phyloP scores from a whole-genome alignment of 495 filamentous ascomycete species.

The Aspergillus asperescens region DNA sequence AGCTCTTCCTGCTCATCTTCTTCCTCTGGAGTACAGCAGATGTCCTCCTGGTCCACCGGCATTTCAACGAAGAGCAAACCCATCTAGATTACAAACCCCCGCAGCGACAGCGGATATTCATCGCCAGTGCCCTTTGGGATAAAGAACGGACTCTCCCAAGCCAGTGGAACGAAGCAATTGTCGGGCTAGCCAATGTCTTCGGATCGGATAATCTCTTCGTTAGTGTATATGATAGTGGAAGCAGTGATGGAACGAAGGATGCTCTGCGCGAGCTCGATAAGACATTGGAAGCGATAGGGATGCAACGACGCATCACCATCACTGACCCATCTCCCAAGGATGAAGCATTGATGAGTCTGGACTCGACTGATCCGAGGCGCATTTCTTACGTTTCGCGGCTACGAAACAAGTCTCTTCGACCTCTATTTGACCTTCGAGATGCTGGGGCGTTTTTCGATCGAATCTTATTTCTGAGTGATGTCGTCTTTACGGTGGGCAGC shows the following conservation, averaged over 20 bases:
- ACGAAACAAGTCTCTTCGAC: slow-evolving; percentile 53
- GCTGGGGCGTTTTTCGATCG: slow-evolving; percentile 57
- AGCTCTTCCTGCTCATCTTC: not conserved
- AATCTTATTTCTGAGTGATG: slow-evolving; percentile 70
- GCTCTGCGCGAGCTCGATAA: slow-evolving; percentile 56
- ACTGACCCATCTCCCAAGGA: slow-evolving; percentile 52
- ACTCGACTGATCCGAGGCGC: slow-evolving; percentile 47
- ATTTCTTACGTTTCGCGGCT: slow-evolving; percentile 64
- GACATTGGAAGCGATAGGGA: slow-evolving; percentile 47
- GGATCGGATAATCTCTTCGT: slow-evolving; percentile 66
- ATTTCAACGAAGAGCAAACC: not conserved
- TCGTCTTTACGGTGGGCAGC: slow-evolving; percentile 59
- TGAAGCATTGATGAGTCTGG: slow-evolving; percentile 34
- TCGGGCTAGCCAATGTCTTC: slow-evolving; percentile 50
- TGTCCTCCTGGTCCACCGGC: not conserved
- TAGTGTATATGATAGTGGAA: slow-evolving; percentile 65
- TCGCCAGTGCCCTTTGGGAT: slow-evolving; percentile 47
- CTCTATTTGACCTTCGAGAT: slow-evolving; percentile 38
- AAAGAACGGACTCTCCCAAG: slow-evolving; percentile 56
- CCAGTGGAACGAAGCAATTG: slow-evolving; percentile 57
- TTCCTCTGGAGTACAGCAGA: slow-evolving; percentile 1
- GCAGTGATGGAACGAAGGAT: slow-evolving; percentile 64
- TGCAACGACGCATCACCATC: slow-evolving; percentile 50
- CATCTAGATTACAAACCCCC: slow-evolving; percentile 1
- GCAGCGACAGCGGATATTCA: slow-evolving; percentile 2